Evolutionary conservation across 768 basidiomycete species (phyloP).

Genomic region (Harrya chromipes): DNA sequence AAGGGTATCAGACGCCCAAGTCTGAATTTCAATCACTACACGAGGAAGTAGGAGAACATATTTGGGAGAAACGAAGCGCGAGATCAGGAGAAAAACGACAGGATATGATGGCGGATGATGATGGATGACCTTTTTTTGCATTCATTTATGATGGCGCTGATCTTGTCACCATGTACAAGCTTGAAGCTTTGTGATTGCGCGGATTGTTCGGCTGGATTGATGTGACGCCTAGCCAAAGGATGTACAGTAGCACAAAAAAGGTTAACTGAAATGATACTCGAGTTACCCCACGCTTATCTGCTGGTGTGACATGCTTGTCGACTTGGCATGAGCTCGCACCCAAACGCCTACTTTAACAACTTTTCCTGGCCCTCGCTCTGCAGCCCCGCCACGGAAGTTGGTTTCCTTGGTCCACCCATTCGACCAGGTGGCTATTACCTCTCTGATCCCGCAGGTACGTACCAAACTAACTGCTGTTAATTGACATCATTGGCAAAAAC

Average conservation of each 20-base stretch:
- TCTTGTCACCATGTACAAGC: not conserved
- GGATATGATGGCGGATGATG: slow-evolving; percentile 18
- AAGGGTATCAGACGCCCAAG: slow-evolving; percentile 25
- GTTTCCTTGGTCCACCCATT: slow-evolving; percentile 23
- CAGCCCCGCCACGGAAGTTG: slow-evolving; percentile 34
- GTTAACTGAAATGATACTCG: not conserved
- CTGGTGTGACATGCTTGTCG: too few relatives aligned
- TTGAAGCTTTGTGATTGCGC: not conserved
- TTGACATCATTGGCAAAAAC: not conserved
- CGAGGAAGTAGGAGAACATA: slow-evolving; percentile 1
- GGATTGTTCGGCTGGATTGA: slow-evolving; percentile 1
- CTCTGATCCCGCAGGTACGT: slow-evolving; percentile 30
- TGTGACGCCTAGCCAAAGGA: not conserved
- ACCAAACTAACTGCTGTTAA: not conserved
- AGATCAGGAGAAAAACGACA: slow-evolving; percentile 4
- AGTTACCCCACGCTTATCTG: too few relatives aligned
- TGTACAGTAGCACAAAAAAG: not conserved
- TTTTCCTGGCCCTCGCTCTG: slow-evolving; percentile 39
- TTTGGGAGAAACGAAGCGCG: slow-evolving; percentile 6
- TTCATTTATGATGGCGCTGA: not conserved
- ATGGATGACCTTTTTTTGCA: slow-evolving; percentile 4
- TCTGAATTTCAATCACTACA: slow-evolving; percentile 3
- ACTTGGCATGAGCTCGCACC: not conserved
- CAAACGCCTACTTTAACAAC: slow-evolving; percentile 14
- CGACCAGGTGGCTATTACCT: slow-evolving; percentile 37